Evolutionary conservation across 352 stramenopile species (phyloP).

Genomic region (Phytophthora aleatoria): DNA sequence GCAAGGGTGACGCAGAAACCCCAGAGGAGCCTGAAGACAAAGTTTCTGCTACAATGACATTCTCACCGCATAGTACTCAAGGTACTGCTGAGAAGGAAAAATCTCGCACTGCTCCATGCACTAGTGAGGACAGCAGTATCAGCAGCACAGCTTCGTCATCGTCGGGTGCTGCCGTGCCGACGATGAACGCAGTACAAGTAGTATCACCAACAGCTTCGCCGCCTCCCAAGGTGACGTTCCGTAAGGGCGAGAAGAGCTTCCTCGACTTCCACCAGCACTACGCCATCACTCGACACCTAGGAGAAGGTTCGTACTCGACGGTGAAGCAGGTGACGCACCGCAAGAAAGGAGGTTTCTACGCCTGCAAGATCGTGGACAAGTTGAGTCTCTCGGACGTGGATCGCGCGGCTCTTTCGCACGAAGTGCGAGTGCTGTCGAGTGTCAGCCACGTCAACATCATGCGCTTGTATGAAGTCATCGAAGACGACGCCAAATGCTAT

Average conservation of each 20-base stretch:
- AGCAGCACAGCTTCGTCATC: conserved; percentile 24
- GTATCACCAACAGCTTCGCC: conserved; percentile 2
- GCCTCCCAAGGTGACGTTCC: conserved; percentile 49
- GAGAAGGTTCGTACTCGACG: conserved; percentile 88
- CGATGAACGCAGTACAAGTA: neutral
- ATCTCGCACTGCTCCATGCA: conserved; percentile 10
- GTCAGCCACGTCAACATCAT: conserved; percentile 91
- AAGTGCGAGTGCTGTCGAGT: conserved; percentile 71
- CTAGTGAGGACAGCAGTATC: conserved; percentile 22
- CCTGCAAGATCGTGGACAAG: conserved; percentile 90
- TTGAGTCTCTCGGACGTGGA: conserved; percentile 72
- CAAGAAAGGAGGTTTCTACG: conserved; percentile 70
- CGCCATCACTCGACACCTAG: conserved; percentile 75
- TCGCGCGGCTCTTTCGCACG: conserved; percentile 70
- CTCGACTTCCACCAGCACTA: conserved; percentile 88
- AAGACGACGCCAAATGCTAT: conserved; percentile 96
- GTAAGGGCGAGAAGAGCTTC: conserved; percentile 82
- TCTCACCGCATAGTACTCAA: neutral
- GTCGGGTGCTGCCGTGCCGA: conserved; percentile 10
- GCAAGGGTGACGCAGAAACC: conserved; percentile 6
- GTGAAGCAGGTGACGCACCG: conserved; percentile 89
- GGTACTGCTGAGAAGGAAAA: conserved; percentile 7
- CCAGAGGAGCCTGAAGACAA: conserved; percentile 33
- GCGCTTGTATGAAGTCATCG: conserved; percentile 92
- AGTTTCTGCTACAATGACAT: conserved; percentile 1